These are phyloP conservation scores for Fusarium aywerte DNA, from an alignment of 2,329 filamentous ascomycete genomes.

Conservation along the genomic window DNA sequence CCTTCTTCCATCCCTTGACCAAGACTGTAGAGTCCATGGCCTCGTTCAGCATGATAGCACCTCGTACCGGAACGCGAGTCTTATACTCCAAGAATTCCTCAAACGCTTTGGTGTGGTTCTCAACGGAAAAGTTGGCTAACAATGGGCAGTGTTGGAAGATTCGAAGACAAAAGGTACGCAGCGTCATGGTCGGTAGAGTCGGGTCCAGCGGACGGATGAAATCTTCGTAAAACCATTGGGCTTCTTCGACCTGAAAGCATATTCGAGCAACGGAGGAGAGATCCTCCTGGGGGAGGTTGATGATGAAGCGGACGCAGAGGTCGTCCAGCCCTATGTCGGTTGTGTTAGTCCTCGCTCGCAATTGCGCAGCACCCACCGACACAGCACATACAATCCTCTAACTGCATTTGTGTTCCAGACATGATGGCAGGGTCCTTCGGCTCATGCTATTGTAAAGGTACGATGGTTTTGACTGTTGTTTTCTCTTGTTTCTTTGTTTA, in stretches of 20 bases:
- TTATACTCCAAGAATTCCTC: constrained; percentile 95
- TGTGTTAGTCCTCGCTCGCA: constrained; percentile 40
- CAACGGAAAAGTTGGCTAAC: constrained; percentile 80
- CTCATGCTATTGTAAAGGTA: constrained; percentile 45
- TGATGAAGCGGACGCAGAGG: constrained; percentile 96
- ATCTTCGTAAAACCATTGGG: constrained; percentile 99
- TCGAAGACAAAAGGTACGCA: constrained; percentile 85
- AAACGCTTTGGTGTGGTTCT: constrained; percentile 84
- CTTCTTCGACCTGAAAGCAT: constrained; percentile 98
- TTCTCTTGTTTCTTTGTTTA: constrained; percentile 4
- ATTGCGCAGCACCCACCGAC: constrained; percentile 17
- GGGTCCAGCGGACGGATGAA: constrained; percentile 94
- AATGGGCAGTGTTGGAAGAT: constrained; percentile 96
- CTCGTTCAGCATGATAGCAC: constrained; percentile 91
- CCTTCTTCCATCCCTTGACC: constrained; percentile 98
- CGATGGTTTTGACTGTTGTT: constrained; percentile 9
- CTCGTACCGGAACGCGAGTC: constrained; percentile 90
- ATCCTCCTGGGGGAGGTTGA: constrained; percentile 94
- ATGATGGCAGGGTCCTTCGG: constrained; percentile 64
- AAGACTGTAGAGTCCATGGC: constrained; percentile 94
- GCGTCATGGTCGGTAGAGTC: constrained; percentile 82
- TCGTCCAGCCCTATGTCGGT: constrained; percentile 84
- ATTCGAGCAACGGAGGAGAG: constrained; percentile 90
- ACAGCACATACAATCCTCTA: constrained; percentile 82
- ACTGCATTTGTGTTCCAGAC: constrained; percentile 81